Evolutionary conservation across 352 stramenopile genomes (phyloP), one percentile per base, ranked within the genome.

Genomic region (Phytophthora citrophthora): DNA sequence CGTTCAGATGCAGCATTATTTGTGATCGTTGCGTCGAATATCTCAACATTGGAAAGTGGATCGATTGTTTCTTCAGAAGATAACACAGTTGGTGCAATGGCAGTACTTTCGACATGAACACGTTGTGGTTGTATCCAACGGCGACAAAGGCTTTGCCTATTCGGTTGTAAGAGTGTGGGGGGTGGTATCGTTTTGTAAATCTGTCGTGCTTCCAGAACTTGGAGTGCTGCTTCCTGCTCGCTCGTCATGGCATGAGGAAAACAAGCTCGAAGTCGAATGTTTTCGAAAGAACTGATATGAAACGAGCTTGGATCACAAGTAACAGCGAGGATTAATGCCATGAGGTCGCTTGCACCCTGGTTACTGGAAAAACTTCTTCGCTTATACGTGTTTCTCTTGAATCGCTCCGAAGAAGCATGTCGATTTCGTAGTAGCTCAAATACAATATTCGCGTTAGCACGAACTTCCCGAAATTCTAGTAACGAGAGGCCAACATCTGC

Each of bases 401-500:
- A 48, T 39, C 20, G 18, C n/a, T 46, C 32, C 1, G 18, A 43
- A 44, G 48, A 46, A 34, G 18, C 12, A 20, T 45, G 36, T 13
- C n/a, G 50, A 20, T 20, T 15, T 39, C 36, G 50, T 27, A 58
- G n/a, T 15, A 58, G 4, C 3, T n/a, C 15, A n/a, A 49, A 40
- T 49, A 49, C 51, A 0, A 23, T 23, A 15, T 13, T 31, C 29
- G 51, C 39, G 18, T 66, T 60, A 15, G 16, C 26, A 4, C 40
- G 40, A 18, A 66, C 40, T 16, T 58, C 57, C 10, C 49, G 47
- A 43, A 60, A 52, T 43, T 66, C 48, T 5, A 66, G 39, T 15
- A 47, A 5, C 8, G 40, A 24, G 13, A 54, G 57, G 9, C 8
- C 47, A 11, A 66, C 20, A 23, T 54, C 41, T 9, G 20, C 29